Conservation (phyloP, 2,329 filamentous ascomycete species). For the Lachnum nothofagi region DNA sequence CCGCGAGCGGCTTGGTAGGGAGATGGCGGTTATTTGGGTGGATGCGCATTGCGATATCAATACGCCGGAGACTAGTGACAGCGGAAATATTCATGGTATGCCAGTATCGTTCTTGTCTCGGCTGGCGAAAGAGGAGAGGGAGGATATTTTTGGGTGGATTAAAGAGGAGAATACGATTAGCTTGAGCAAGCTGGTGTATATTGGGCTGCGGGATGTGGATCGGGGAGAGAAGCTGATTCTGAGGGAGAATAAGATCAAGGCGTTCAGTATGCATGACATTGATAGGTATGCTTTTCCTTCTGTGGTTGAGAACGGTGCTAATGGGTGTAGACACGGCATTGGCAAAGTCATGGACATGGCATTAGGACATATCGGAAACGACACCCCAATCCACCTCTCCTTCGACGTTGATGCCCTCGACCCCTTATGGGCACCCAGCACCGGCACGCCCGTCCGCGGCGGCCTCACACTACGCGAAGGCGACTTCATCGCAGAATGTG, state of each 20-base stretch:
- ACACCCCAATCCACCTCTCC: conserved; percentile 93
- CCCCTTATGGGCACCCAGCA: conserved; percentile 92
- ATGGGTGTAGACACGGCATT: conserved; percentile 69
- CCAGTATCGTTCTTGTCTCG: conserved; percentile 88
- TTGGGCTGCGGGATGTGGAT: conserved; percentile 90
- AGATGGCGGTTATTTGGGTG: conserved; percentile 96
- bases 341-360: conserved; percentile 97
- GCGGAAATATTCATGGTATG: conserved; percentile 97
- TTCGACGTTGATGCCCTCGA: conserved; percentile 97
- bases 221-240: conserved; percentile 89
- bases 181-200: conserved; percentile 88
- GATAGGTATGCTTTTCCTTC: conserved; percentile 57
- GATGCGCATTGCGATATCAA: conserved; percentile 98
- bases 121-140: conserved; percentile 67
- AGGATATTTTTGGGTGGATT: conserved; percentile 88
- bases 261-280: conserved; percentile 98
- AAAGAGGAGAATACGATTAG: conserved; percentile 64
- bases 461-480: conserved; percentile 91
- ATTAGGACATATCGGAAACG: conserved; percentile 86
- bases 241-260: conserved; percentile 82
- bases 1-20: conserved; percentile 72
- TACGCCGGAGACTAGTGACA: conserved; percentile 81
- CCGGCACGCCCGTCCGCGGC: conserved; percentile 88
- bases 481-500: conserved; percentile 89
- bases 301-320: conserved; percentile 1